Conservation (phyloP, 2,329 filamentous ascomycete species). For the Penicillium sp. region DNA sequence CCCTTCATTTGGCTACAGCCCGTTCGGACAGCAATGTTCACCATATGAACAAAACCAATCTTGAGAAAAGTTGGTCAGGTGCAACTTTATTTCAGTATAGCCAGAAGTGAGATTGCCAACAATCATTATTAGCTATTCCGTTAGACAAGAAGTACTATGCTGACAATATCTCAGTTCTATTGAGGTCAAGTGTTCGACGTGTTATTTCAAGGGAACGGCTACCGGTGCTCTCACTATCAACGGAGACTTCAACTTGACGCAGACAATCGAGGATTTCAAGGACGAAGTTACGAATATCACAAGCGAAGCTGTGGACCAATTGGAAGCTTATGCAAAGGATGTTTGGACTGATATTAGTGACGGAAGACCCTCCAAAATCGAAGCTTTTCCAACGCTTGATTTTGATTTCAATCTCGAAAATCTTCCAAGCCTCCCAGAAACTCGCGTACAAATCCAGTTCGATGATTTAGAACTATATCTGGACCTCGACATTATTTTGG, state of each 20-base stretch:
- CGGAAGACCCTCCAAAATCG: neutral
- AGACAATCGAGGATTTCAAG: slow-evolving; percentile 25
- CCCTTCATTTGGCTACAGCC: neutral
- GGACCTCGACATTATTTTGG: slow-evolving; percentile 50
- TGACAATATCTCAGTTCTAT: neutral
- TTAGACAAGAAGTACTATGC: neutral
- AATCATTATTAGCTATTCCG: no score
- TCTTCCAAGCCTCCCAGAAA: slow-evolving; percentile 32
- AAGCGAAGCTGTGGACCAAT: neutral
- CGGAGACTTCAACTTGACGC: slow-evolving; percentile 29
- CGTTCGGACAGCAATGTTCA: slow-evolving; percentile 1
- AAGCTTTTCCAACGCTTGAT: slow-evolving; percentile 39
- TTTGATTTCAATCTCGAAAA: slow-evolving; percentile 44
- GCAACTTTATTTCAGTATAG: slow-evolving; percentile 9
- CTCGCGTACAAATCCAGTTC: slow-evolving; percentile 48
- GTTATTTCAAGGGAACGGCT: slow-evolving; percentile 56
- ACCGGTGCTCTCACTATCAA: slow-evolving; percentile 49
- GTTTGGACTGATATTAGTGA: neutral
- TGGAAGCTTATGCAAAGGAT: slow-evolving; percentile 4
- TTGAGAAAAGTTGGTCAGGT: slow-evolving; percentile 4
- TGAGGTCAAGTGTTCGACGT: slow-evolving; percentile 47
- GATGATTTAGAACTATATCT: slow-evolving; percentile 59
- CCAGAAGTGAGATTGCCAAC: slow-evolving; percentile 1
- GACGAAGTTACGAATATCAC: slow-evolving; percentile 2
- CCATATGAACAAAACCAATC: slow-evolving; percentile 5